These are phyloP conservation scores for Noccaea bulbosa DNA, from an alignment of 345 rosid genomes.

Conservation along the genomic window DNA sequence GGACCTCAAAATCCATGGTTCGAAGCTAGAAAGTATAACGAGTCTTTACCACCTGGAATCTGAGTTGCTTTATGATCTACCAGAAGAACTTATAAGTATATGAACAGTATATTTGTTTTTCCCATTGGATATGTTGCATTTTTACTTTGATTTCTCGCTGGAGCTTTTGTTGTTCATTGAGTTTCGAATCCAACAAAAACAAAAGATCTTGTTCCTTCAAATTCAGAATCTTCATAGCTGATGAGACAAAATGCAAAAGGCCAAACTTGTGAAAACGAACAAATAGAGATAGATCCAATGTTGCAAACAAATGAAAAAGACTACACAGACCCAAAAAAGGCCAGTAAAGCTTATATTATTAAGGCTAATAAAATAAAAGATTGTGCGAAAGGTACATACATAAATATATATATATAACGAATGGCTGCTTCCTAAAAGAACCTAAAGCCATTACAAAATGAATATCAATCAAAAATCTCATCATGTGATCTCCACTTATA, in stretches of 20 bases:
- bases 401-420: neutral
- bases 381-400: slow-evolving; percentile 21
- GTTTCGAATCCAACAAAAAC: slow-evolving; percentile 17
- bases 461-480: slow-evolving; percentile 35
- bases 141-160: slow-evolving; percentile 16
- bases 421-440: slow-evolving; percentile 41
- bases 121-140: slow-evolving; percentile 29
- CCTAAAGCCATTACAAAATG: slow-evolving; percentile 42
- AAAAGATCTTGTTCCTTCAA: neutral
- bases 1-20: slow-evolving; percentile 9
- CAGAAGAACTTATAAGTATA: slow-evolving; percentile 14
- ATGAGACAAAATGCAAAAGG: neutral
- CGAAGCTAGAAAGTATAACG: neutral
- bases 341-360: neutral
- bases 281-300: neutral
- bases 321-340: neutral
- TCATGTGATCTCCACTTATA: slow-evolving; percentile 28
- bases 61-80: slow-evolving; percentile 19
- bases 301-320: neutral
- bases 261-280: neutral
- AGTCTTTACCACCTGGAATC: slow-evolving; percentile 1
- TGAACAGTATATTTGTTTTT: slow-evolving; percentile 30
- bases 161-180: slow-evolving; percentile 5
- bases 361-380: slow-evolving; percentile 13
- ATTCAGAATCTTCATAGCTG: neutral